A percentile compares a stretch with the other conserved stretches of the same genome.
Evolutionary conservation across 2,329 filamentous ascomycete genomes (phyloP).

Genomic region (Fusarium sp.): DNA sequence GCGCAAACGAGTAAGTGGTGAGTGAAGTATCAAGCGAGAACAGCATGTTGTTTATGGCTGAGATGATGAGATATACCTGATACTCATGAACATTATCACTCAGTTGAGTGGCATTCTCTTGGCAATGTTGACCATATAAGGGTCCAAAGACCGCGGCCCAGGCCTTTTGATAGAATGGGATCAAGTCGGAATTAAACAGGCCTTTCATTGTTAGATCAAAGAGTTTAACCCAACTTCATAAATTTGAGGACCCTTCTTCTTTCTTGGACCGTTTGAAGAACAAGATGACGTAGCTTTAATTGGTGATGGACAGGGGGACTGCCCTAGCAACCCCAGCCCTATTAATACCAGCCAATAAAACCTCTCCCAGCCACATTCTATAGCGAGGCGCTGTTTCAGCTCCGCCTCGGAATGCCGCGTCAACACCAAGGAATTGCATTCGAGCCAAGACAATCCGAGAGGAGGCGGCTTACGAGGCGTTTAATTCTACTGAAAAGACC

Average conservation of each 20-base stretch:
- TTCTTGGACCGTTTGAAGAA: not conserved
- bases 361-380: conserved; percentile 43
- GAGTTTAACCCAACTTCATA: not conserved
- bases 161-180: not conserved
- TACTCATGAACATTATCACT: conserved; percentile 39
- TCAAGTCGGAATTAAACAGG: not conserved
- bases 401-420: conserved; percentile 50
- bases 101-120: conserved; percentile 8
- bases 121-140: not conserved
- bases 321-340: conserved; percentile 30
- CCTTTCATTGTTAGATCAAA: not conserved
- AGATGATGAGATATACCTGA: conserved; percentile 29
- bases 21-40: not conserved
- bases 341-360: conserved; percentile 46
- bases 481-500: conserved; percentile 1
- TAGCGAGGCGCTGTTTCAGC: conserved; percentile 48
- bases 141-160: not conserved
- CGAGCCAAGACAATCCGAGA: conserved; percentile 35
- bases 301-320: conserved; percentile 38
- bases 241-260: not conserved
- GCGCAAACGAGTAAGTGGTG: not conserved
- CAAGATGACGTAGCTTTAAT: conserved; percentile 41
- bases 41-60: not conserved
- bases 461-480: conserved; percentile 45
- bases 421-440: conserved; percentile 44